Percentiles rank a stretch among this genome's conserved stretches.
Evolutionary conservation across 768 basidiomycete species (phyloP).

Genomic region (Termitomyces eurrhizus): DNA sequence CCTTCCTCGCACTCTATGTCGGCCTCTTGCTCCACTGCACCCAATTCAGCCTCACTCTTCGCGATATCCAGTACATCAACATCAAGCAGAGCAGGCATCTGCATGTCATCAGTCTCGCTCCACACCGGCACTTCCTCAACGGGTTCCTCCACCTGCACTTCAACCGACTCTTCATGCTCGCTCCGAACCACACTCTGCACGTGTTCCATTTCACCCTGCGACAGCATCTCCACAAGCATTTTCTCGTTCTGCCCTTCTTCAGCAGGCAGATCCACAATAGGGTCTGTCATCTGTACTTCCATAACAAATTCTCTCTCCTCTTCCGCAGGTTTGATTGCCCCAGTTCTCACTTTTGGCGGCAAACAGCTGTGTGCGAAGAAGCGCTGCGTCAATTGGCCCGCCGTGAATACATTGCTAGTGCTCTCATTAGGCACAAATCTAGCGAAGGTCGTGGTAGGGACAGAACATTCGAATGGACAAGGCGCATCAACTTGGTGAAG

Average conservation of each 20-base stretch:
- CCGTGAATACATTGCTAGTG: not conserved
- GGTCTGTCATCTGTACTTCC: not conserved
- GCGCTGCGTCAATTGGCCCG: slow-evolving; percentile 11
- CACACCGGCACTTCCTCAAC: not conserved
- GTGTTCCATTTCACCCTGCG: not conserved
- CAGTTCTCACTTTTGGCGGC: not conserved
- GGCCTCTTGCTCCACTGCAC: not conserved
- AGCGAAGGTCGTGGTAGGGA: not conserved
- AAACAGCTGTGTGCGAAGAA: slow-evolving; percentile 17
- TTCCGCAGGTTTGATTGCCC: not conserved
- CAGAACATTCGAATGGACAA: not conserved
- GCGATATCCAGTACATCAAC: not conserved
- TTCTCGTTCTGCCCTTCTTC: not conserved
- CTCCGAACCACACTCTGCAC: not conserved
- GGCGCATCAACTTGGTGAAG: not conserved
- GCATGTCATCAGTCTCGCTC: not conserved
- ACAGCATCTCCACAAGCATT: not conserved
- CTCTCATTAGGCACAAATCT: not conserved
- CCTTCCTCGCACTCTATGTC: not conserved
- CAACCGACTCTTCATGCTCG: not conserved
- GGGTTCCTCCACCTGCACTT: not conserved
- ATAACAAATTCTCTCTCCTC: not conserved
- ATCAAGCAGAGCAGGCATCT: not conserved
- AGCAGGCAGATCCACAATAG: not conserved
- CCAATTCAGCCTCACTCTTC: not conserved